Conservation (phyloP, 2,329 filamentous ascomycete genomes). For the Ascochyta viciae-villosae region DNA sequence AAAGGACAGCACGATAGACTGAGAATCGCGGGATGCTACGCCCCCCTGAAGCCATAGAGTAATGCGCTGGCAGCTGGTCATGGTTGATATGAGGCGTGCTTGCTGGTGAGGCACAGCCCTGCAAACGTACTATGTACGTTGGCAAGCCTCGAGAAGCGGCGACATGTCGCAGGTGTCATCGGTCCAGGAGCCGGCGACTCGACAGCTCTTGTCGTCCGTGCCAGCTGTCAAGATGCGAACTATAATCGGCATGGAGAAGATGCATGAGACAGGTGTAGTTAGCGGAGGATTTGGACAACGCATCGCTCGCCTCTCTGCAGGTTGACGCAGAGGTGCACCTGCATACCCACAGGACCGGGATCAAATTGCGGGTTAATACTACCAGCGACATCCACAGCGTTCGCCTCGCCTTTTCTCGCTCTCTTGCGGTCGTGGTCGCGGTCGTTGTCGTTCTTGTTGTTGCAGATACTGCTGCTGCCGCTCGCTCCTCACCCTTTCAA, state of each 20-base stretch:
- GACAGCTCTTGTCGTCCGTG: conserved; percentile 35
- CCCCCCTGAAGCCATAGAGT: conserved; percentile 23
- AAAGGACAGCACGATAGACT: conserved; percentile 9
- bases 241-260: conserved; percentile 35
- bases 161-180: conserved; percentile 28
- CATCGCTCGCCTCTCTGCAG: conserved; percentile 47
- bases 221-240: conserved; percentile 49
- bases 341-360: conserved; percentile 44
- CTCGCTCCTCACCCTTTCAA: conserved; percentile 7
- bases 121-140: conserved; percentile 14
- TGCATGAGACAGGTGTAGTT: conserved; percentile 42
- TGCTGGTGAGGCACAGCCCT: conserved; percentile 33
- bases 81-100: conserved; percentile 27
- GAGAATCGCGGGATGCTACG: conserved; percentile 24
- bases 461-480: conserved; percentile 8
- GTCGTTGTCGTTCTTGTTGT: conserved; percentile 17
- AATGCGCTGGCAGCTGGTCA: conserved; percentile 36
- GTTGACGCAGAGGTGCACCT: conserved; percentile 51
- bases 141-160: conserved; percentile 15
- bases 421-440: conserved; percentile 22
- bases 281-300: conserved; percentile 43
- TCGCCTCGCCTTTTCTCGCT: conserved; percentile 37
- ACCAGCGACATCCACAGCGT: conserved; percentile 34
- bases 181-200: conserved; percentile 28
- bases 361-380: conserved; percentile 44